Evolutionary conservation across 2,329 filamentous ascomycete genomes (phyloP), one percentile per base, ranked within the genome.

Genomic region (Volutella citrinella): DNA sequence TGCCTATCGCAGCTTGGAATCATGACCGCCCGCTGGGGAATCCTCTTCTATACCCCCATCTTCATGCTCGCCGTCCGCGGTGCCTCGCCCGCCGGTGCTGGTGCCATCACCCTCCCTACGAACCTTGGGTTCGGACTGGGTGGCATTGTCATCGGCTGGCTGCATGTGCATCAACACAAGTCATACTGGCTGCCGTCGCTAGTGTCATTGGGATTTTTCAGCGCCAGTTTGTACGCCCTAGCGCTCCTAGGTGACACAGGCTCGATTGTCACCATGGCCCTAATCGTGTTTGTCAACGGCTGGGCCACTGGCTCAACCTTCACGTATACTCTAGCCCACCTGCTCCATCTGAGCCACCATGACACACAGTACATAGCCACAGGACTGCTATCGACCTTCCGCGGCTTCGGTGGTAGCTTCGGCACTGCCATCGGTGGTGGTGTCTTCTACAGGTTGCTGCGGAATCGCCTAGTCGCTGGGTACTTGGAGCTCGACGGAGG

Each of bases 281-380:
- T 69, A 5, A 60, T 76, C 12, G 72, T 87, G 3, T 82, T 89
- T 51, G 28, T 74, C 27, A 89, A 90, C 53, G 88, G 87, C 1
- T 66, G 89, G 26, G 74, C 74, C 42, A 84, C 82, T 0, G 87
- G 87, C 10, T 80, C 84, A 0, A 71, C 77, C 6, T 65, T 91
- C 37, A 93, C 91, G 59, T 94, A 94, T 61, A 85, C 83, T 0
- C 72, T 94, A 4, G 85, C 87, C 0, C 88, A 94, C 51, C 59
- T 90, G 6, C 70, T 94, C 5, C 84, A 93, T 55, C 68, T 91
- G 6, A 84, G 82, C 1, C 66, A 68, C 0, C 69, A 76, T 1
- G 70, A 76, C 7, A 78, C 80, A 2, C 84, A 90, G 50, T 88
- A 85, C 51, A 78, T 93, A 30, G 78, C 84, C 4, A 87, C 83